A percentile compares a stretch with the other conserved stretches of the same genome.
These are phyloP conservation scores for Chiua virens DNA, from an alignment of 768 basidiomycete species.

Conservation along the genomic window DNA sequence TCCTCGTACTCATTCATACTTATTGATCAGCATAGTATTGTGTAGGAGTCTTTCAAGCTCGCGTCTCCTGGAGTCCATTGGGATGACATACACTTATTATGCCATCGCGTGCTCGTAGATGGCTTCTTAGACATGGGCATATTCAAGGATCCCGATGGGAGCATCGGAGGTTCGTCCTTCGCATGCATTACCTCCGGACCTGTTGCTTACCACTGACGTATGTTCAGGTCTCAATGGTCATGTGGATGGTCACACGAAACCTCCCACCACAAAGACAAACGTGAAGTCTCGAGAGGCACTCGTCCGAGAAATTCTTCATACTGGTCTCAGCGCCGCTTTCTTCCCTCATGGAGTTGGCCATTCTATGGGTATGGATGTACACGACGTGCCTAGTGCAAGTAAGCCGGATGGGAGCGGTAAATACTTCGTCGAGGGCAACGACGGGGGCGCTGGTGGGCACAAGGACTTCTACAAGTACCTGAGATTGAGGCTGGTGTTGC, in stretches of 20 bases:
- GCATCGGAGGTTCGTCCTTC: conserved; percentile 6
- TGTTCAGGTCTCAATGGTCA: conserved; percentile 10
- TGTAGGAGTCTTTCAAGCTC: conserved; percentile 68
- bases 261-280: background rate
- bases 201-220: background rate
- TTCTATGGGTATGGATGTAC: conserved; percentile 90
- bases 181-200: too few species aligned
- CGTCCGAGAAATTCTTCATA: conserved; percentile 60
- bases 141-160: conserved; percentile 65
- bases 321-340: conserved; percentile 81
- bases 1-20: background rate
- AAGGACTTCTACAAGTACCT: conserved; percentile 78
- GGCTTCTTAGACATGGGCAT: conserved; percentile 85
- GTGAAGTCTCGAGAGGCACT: conserved; percentile 17
- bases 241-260: background rate
- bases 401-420: conserved; percentile 61
- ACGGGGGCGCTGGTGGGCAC: conserved; percentile 55
- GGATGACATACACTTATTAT: conserved; percentile 84
- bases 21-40: background rate
- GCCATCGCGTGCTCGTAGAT: conserved; percentile 77
- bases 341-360: conserved; percentile 95
- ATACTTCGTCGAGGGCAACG: conserved; percentile 71
- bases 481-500: conserved; percentile 71
- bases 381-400: conserved; percentile 84
- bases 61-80: conserved; percentile 82